Evolutionary conservation across 495 filamentous ascomycete genomes (phyloP).

Genomic region (Glarea lozoyensis): DNA sequence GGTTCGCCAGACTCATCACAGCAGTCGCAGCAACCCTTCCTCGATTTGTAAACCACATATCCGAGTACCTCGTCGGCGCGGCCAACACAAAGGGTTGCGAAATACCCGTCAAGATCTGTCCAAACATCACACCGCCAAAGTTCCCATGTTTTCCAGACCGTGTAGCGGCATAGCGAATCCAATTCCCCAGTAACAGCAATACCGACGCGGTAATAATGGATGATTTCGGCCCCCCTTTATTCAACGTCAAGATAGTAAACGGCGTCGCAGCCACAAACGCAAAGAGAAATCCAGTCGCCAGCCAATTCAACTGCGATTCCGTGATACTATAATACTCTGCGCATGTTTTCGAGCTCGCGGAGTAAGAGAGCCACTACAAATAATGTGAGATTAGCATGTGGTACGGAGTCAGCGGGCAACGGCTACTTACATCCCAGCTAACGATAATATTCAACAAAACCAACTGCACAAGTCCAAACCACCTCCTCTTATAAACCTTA

Average conservation of each 20-base stretch:
- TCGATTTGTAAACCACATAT: slow-evolving; percentile 84
- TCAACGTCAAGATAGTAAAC: slow-evolving; percentile 66
- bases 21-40: slow-evolving; percentile 87
- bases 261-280: slow-evolving; percentile 69
- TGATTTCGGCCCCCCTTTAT: slow-evolving; percentile 67
- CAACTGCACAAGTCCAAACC: slow-evolving; percentile 78
- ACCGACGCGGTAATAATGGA: slow-evolving; percentile 66
- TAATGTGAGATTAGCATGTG: not conserved
- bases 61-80: slow-evolving; percentile 84
- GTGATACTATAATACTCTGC: slow-evolving; percentile 66
- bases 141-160: slow-evolving; percentile 36
- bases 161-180: slow-evolving; percentile 84
- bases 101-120: slow-evolving; percentile 86
- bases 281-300: slow-evolving; percentile 80
- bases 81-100: slow-evolving; percentile 89
- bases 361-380: slow-evolving; percentile 81
- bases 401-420: not conserved
- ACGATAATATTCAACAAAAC: slow-evolving; percentile 86
- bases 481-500: slow-evolving; percentile 80
- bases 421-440: slow-evolving; percentile 79
- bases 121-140: slow-evolving; percentile 80
- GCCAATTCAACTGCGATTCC: slow-evolving; percentile 82
- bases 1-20: slow-evolving; percentile 74
- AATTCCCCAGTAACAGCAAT: slow-evolving; percentile 75
- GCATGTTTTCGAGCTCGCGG: slow-evolving; percentile 69